Conservation (phyloP, 2,329 filamentous ascomycete species). For the Sarocladium oryzae region DNA sequence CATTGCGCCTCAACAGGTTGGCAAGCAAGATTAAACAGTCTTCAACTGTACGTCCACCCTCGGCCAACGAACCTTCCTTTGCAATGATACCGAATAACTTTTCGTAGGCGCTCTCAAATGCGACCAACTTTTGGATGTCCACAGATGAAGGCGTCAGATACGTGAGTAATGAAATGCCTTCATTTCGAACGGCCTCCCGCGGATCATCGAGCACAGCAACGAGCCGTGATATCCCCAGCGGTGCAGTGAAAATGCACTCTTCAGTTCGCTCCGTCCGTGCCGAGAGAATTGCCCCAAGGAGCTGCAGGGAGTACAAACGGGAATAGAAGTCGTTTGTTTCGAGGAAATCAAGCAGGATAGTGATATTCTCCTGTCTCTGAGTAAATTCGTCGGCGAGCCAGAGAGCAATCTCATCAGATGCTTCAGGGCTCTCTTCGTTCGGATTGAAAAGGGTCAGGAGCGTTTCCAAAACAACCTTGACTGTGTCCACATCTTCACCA, state of each 20-base stretch:
- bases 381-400: constrained; percentile 99
- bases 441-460: constrained; percentile 83
- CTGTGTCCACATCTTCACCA: constrained; percentile 90
- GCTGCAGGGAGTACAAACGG: constrained; percentile 81
- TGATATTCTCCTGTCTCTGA: constrained; percentile 94
- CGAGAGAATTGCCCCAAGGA: constrained; percentile 78
- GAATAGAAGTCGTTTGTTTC: constrained; percentile 86
- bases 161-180: constrained; percentile 79
- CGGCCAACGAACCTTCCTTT: constrained; percentile 70
- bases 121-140: constrained; percentile 91
- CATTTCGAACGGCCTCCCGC: constrained; percentile 81
- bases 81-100: constrained; percentile 77
- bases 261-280: constrained; percentile 88
- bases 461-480: constrained; percentile 92
- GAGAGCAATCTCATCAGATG: constrained; percentile 89
- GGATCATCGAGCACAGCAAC: constrained; percentile 79
- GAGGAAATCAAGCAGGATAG: constrained; percentile 79
- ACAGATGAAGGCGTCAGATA: constrained; percentile 79
- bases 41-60: constrained; percentile 83
- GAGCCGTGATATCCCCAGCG: constrained; percentile 78
- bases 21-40: constrained; percentile 88
- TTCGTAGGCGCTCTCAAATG: constrained; percentile 91
- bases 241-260: constrained; percentile 86
- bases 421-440: constrained; percentile 71
- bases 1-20: constrained; percentile 80